Evolutionary conservation across 2,329 filamentous ascomycete genomes (phyloP).

Genomic region (Sphaerulina musiva): DNA sequence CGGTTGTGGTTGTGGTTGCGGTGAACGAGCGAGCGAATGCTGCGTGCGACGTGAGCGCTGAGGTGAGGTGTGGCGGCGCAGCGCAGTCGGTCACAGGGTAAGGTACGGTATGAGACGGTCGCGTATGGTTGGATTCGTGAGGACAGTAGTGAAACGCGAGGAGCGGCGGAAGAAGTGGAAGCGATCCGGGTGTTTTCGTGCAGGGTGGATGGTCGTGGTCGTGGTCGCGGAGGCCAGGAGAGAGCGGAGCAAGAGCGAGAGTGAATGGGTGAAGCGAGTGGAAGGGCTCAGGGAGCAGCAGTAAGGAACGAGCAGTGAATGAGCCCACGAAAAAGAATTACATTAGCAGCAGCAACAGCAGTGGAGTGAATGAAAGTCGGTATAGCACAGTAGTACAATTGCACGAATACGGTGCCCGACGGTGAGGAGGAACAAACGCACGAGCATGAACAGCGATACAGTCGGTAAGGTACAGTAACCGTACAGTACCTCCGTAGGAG

Average conservation of each 20-base stretch:
- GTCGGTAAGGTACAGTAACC: too few species aligned
- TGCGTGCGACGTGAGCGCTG: not conserved
- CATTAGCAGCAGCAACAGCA: not conserved
- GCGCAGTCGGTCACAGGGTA: not conserved
- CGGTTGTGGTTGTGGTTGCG: not conserved
- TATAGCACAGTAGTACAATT: too few species aligned
- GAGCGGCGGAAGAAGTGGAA: not conserved
- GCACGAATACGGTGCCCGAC: not conserved
- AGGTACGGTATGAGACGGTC: not conserved
- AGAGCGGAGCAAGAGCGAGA: not conserved
- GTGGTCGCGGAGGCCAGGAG: not conserved
- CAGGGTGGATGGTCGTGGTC: not conserved
- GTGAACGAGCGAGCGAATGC: not conserved
- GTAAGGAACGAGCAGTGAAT: not conserved
- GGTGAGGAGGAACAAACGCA: not conserved
- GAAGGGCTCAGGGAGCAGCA: not conserved
- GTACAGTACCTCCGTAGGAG: too few species aligned
- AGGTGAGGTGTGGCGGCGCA: not conserved
- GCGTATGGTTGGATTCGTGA: not conserved
- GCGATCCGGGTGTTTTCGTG: not conserved
- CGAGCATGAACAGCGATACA: too few species aligned
- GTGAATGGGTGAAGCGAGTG: not conserved
- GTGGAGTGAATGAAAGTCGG: not conserved
- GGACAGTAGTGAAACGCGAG: slow-evolving; percentile 3
- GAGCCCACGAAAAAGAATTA: not conserved